Conservation (phyloP, 1,284 basidiomycete genomes). For the Stygiomarasmius scandens region DNA sequence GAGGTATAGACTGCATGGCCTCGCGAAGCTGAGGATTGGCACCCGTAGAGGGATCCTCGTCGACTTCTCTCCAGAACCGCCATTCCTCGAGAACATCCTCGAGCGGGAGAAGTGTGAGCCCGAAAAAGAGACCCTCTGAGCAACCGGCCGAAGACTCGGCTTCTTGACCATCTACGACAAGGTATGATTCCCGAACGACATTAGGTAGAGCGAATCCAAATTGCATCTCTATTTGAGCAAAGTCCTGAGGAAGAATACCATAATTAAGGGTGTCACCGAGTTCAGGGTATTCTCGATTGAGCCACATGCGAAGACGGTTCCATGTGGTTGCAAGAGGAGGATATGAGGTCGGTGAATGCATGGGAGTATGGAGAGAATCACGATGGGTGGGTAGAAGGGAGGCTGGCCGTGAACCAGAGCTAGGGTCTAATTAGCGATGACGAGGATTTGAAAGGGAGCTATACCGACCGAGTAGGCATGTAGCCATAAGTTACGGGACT, state of each 20-base stretch:
- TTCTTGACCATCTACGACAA: slow-evolving; percentile 85
- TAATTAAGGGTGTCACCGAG: slow-evolving; percentile 90
- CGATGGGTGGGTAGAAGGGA: slow-evolving; percentile 71
- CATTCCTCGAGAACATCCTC: slow-evolving; percentile 93
- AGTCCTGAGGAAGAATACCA: slow-evolving; percentile 75
- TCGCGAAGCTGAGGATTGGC: slow-evolving; percentile 71
- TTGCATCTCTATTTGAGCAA: slow-evolving; percentile 78
- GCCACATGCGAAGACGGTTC: slow-evolving; percentile 77
- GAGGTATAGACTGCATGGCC: slow-evolving; percentile 88
- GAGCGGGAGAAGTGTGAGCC: slow-evolving; percentile 79
- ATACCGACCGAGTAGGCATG: slow-evolving; percentile 59
- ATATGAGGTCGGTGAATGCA: slow-evolving; percentile 51
- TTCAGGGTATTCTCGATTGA: slow-evolving; percentile 84
- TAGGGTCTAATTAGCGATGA: slow-evolving; percentile 22
- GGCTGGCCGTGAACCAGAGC: slow-evolving; percentile 49
- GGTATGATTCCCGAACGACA: slow-evolving; percentile 83
- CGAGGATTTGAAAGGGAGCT: slow-evolving; percentile 11
- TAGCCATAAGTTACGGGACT: slow-evolving; percentile 58
- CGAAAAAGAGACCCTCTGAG: slow-evolving; percentile 89
- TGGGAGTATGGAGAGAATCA: slow-evolving; percentile 44
- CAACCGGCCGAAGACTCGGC: slow-evolving; percentile 83
- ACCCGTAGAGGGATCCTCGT: slow-evolving; percentile 81
- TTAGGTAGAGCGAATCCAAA: slow-evolving; percentile 81
- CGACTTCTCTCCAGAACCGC: slow-evolving; percentile 91
- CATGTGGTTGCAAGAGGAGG: slow-evolving; percentile 80